Base-by-base conservation (phyloP, 768 basidiomycete genomes). In the Russula abietina region DNA sequence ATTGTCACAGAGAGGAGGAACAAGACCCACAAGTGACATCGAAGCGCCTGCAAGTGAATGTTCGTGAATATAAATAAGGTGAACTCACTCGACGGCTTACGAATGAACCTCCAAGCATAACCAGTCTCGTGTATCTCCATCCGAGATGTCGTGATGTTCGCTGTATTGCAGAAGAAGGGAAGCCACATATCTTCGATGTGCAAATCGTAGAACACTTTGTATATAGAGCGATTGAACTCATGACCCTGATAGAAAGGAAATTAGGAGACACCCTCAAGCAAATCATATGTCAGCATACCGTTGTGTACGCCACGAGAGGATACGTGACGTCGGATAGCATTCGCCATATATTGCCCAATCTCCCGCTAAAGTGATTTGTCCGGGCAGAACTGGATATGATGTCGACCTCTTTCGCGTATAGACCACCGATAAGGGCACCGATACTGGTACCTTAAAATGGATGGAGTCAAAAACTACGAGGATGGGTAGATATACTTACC, bases 101-200 rank as follows among this genome's bases (percentile, higher is more conserved):
- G 89, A 59, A 92, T 91, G 71, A 85, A 92, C 68, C 93, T 81
- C 96, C 96, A 99, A 14, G 97, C 96, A 76, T 98, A 98, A n/a
- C 97, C 97, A 14, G 92, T 91, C 68, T 95, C 90, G 70, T 99
- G 97, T 48, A 98, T 87, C 70, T 98, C 94, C 93, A 98, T 98
- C 10, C 87, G 82, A 10, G 93, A 97, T 50, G 91, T 92, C 57
- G 88, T 93, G 73, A 99, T 97, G 69, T 98, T 98, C 22, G 97
- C 96, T 2, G 96, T 92, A 70, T 98, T 98, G 75, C 94, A 97
- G 75, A 96, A 98, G 77, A 85, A 98, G 4, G 96, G 97, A 7
- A 99, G 79, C 97, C 96, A 98, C 91, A 97, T 96, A 75, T 97
- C 95, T 74, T 93, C 90, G 45, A 93, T 93, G 69, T 98, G 94